Conservation (phyloP, 768 basidiomycete genomes). For the Phanerochaete sordida region DNA sequence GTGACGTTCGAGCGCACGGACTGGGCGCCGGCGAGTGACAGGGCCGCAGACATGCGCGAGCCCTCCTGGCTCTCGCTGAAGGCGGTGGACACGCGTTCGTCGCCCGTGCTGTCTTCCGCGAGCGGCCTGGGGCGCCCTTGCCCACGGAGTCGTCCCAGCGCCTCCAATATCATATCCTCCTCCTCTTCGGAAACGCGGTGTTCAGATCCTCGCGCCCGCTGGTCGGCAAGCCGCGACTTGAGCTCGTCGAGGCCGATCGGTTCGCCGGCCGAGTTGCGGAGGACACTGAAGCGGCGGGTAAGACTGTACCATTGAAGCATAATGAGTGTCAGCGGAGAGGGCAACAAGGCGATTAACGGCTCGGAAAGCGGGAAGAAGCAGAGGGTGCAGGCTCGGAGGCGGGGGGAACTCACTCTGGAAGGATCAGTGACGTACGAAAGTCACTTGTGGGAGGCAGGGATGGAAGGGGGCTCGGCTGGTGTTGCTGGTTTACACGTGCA, state of each 20-base stretch:
- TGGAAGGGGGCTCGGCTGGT: slow-evolving; percentile 38
- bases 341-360: slow-evolving; percentile 11
- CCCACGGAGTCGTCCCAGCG: slow-evolving; percentile 51
- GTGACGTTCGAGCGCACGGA: slow-evolving; percentile 22
- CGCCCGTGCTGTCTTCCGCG: slow-evolving; percentile 9
- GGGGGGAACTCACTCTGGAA: slow-evolving; percentile 67
- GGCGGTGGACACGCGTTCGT: slow-evolving; percentile 1
- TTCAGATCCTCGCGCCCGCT: slow-evolving; percentile 64
- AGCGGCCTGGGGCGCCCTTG: slow-evolving; percentile 17
- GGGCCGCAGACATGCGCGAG: slow-evolving; percentile 10
- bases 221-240: slow-evolving; percentile 65
- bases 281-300: slow-evolving; percentile 76
- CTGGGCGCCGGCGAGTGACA: slow-evolving; percentile 14
- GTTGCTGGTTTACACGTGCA: slow-evolving; percentile 11
- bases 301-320: slow-evolving; percentile 47
- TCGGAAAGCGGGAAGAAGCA: slow-evolving; percentile 13
- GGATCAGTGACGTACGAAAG: slow-evolving; percentile 83
- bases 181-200: slow-evolving; percentile 78
- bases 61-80: slow-evolving; percentile 9
- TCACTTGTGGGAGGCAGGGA: slow-evolving; percentile 66
- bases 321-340: slow-evolving; percentile 12
- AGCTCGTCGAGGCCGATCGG: slow-evolving; percentile 65
- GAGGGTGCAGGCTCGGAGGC: slow-evolving; percentile 11
- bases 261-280: slow-evolving; percentile 65
- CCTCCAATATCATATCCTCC: slow-evolving; percentile 80